Conservation (phyloP, 2,329 filamentous ascomycete species). For the Neofusicoccum parvum region DNA sequence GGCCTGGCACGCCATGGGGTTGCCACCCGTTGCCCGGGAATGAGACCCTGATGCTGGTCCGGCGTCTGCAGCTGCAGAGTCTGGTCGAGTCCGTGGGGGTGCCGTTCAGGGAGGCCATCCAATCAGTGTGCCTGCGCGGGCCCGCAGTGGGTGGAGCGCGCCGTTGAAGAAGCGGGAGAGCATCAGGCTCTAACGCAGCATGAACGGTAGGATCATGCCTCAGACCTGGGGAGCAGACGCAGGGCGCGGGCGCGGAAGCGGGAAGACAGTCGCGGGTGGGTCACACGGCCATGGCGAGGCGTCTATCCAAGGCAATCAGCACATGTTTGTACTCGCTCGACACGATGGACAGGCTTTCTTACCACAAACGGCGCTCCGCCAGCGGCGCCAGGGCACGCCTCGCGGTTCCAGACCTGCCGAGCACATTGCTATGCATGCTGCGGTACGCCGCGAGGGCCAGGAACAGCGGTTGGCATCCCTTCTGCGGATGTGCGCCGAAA, state of each 20-base stretch:
- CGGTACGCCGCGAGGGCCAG: not conserved
- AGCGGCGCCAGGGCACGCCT: not conserved
- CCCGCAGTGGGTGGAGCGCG: not conserved
- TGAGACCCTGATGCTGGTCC: not conserved
- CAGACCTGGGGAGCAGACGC: slow-evolving; percentile 1
- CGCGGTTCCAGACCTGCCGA: not conserved
- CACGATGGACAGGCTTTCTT: not conserved
- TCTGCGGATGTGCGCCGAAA: not conserved
- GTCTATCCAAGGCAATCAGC: slow-evolving; percentile 4
- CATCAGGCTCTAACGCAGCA: slow-evolving; percentile 1
- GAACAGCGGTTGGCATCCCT: not conserved
- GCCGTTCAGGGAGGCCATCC: not conserved
- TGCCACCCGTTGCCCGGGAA: not conserved
- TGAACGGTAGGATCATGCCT: not conserved
- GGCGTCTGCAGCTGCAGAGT: not conserved
- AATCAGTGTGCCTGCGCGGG: too few species aligned
- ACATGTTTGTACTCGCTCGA: not conserved
- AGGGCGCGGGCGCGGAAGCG: slow-evolving; percentile 17
- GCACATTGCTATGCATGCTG: not conserved
- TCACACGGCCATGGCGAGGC: not conserved
- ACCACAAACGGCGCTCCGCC: not conserved
- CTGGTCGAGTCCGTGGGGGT: not conserved
- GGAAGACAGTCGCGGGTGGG: slow-evolving; percentile 1
- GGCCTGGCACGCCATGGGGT: not conserved
- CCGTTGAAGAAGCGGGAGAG: slow-evolving; percentile 19